Conservation (phyloP, 73 alveolate genomes). For the Tetrahymena thermophila region DNA sequence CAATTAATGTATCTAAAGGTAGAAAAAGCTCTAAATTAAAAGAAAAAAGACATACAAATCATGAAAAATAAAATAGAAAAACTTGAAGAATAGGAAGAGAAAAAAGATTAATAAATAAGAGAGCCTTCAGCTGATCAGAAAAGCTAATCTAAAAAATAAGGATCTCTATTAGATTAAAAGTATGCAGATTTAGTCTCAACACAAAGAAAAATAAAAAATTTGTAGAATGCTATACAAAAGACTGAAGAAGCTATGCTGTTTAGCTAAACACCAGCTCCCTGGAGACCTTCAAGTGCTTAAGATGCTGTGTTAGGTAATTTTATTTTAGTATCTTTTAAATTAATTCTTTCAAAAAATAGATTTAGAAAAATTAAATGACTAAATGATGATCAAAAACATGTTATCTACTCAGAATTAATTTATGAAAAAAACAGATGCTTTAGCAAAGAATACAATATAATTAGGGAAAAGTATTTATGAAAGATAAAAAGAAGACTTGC, state of each 20-base stretch:
- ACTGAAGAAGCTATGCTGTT: not conserved
- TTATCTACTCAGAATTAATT: not conserved
- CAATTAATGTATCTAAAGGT: conserved; percentile 45
- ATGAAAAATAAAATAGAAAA: conserved; percentile 67
- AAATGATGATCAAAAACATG: not conserved
- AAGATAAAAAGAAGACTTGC: not conserved
- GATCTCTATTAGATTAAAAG: conserved; percentile 46
- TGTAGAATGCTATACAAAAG: not conserved
- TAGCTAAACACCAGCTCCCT: not conserved
- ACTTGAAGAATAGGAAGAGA: conserved; percentile 60
- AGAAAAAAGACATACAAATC: conserved; percentile 44
- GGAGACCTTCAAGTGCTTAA: not conserved
- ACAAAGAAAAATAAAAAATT: not conserved
- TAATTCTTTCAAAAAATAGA: not conserved
- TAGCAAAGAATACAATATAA: not conserved
- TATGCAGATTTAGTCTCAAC: not conserved
- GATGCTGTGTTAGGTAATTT: not conserved
- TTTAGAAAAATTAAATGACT: not conserved
- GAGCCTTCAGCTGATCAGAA: not conserved
- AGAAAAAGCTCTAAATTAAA: conserved; percentile 46
- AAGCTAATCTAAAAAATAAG: conserved; percentile 37
- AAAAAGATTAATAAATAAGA: conserved; percentile 1
- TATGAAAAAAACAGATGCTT: not conserved
- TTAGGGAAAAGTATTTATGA: not conserved
- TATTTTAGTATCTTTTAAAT: not conserved